phyloP scores from a whole-genome alignment of 768 basidiomycete species.

The Mrakia gelida region DNA sequence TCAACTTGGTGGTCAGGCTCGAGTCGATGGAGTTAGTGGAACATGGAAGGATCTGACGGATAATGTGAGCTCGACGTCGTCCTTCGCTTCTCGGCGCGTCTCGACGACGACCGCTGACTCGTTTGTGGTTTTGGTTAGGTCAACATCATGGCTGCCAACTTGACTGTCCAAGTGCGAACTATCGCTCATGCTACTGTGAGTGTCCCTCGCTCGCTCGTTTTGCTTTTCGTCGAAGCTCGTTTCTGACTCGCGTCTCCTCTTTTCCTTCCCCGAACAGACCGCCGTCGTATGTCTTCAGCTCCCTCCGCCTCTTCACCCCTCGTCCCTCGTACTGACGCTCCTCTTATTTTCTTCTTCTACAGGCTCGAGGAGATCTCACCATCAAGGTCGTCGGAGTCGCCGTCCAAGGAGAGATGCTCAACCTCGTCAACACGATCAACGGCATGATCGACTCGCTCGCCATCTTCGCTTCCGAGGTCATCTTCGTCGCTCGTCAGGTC shows the following conservation, averaged over 20 bases:
- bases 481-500: conserved; percentile 94
- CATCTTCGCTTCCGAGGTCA: conserved; percentile 80
- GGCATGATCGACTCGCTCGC: conserved; percentile 91
- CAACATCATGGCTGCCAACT: conserved; percentile 35
- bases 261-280: conserved; percentile 49
- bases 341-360: neutral
- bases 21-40: conserved; percentile 32
- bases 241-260: neutral
- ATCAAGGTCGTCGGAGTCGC: conserved; percentile 89
- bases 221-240: neutral
- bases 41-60: conserved; percentile 70
- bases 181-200: conserved; percentile 77
- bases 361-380: conserved; percentile 76
- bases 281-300: conserved; percentile 58
- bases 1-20: conserved; percentile 32
- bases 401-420: conserved; percentile 93
- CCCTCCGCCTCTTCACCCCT: neutral
- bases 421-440: conserved; percentile 86
- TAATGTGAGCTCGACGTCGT: conserved; percentile 58
- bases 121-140: neutral
- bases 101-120: neutral
- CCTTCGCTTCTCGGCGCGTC: neutral
- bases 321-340: too few species aligned
- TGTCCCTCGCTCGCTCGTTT: conserved; percentile 32
- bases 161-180: conserved; percentile 88